Evolutionary conservation across 2,329 filamentous ascomycete species (phyloP), one percentile per base, ranked within the genome.

Genomic region (Rutstroemia sp.): DNA sequence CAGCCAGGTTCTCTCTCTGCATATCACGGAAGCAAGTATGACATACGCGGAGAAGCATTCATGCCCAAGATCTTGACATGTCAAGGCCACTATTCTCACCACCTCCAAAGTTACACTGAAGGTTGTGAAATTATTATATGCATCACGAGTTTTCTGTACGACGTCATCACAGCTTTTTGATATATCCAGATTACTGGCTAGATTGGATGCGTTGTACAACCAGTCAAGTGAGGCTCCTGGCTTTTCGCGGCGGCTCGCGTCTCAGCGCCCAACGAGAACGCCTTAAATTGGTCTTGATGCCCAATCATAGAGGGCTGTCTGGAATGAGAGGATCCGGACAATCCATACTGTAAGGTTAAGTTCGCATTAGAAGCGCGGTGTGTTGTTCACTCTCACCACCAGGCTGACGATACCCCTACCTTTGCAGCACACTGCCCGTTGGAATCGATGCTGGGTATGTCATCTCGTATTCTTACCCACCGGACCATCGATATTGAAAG

Each of bases 201-300:
- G 67, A 68, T 53, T 57, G 70, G 70, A 73, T 79, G 77, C 71
- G 76, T 75, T 79, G 77, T 79, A 72, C 76, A 75, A 56, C 61
- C 57, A 62, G 56, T 61, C 54, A 60, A 63, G 60, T 67, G 63
- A 66, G 66, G 62, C 64, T 67, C 61, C 47, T 52, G 12, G 30
- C 52, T 60, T 48, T 60, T 63, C 59, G 60, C 50, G 55, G 64
- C 64, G 64, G 58, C 61, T 64, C 56, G 63, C 65, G 64, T 61
- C 59, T 63, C 60, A 45, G 50, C 52, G 62, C 64, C 65, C 64
- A 68, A 68, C 65, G 58, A 60, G 60, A 61, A 62, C 63, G 58
- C 55, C 57, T 57, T 48, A 51, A 54, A 42, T 61, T 51, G 27
- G 39, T 51, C 58, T 64, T 68, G 65, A 60, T 67, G 64, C 66